phyloP scores from a whole-genome alignment of 1,284 basidiomycete species.

The Farysia itapuensis region DNA sequence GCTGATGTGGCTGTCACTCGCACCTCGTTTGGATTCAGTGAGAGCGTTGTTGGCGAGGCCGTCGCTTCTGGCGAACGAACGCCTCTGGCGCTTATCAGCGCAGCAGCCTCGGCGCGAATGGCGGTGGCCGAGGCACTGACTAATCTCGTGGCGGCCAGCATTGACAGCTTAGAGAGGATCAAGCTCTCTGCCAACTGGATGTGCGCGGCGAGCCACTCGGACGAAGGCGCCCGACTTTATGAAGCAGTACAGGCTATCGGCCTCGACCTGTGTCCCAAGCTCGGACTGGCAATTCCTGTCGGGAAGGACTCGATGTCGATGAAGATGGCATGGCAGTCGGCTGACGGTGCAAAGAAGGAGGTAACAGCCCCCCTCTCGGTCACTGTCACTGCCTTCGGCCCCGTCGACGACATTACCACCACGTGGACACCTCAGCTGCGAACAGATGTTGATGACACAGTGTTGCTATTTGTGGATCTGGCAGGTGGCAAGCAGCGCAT shows the following conservation, averaged over 20 bases:
- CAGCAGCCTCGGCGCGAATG: slow-evolving; percentile 90
- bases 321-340: slow-evolving; percentile 87
- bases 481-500: slow-evolving; percentile 79
- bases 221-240: slow-evolving; percentile 88
- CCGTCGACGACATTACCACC: slow-evolving; percentile 73
- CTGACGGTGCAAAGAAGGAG: slow-evolving; percentile 68
- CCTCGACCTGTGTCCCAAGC: slow-evolving; percentile 87
- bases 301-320: slow-evolving; percentile 99
- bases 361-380: slow-evolving; percentile 88
- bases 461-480: slow-evolving; percentile 86
- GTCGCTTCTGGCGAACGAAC: slow-evolving; percentile 98
- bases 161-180: slow-evolving; percentile 73
- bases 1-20: slow-evolving; percentile 96
- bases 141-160: slow-evolving; percentile 81
- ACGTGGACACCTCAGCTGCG: slow-evolving; percentile 91
- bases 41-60: slow-evolving; percentile 75
- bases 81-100: slow-evolving; percentile 81
- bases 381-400: slow-evolving; percentile 91
- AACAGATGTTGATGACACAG: slow-evolving; percentile 67
- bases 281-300: slow-evolving; percentile 92
- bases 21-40: slow-evolving; percentile 86
- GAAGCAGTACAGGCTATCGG: slow-evolving; percentile 91
- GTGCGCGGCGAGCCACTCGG: slow-evolving; percentile 86
- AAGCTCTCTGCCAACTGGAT: slow-evolving; percentile 99
- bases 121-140: slow-evolving; percentile 91